Percentiles rank a stretch among this genome's conserved stretches.
Conservation (phyloP, 192 early-diverging fungal species). For the Rhizophagus clarus region DNA sequence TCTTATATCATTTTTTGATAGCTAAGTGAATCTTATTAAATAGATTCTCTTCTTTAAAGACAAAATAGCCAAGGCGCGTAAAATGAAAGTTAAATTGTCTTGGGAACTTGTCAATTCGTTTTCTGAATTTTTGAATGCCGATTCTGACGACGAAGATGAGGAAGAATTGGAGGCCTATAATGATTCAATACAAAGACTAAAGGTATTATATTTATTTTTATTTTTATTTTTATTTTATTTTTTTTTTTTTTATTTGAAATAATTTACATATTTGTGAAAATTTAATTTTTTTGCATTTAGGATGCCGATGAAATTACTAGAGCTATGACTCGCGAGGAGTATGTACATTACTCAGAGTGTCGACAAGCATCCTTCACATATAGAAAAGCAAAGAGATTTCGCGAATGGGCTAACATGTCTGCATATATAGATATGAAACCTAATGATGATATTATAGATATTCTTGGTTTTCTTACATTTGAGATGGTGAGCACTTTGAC, state of each 20-base stretch:
- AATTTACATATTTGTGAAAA: background rate
- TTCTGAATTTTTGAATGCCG: conserved; percentile 72
- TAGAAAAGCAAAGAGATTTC: conserved; percentile 89
- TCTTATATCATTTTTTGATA: background rate
- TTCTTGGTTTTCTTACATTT: conserved; percentile 92
- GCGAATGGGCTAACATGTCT: conserved; percentile 94
- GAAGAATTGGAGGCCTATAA: conserved; percentile 90
- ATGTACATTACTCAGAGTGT: conserved; percentile 98
- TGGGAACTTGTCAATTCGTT: conserved; percentile 92
- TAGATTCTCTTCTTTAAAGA: conserved; percentile 25
- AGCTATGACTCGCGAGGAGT: conserved; percentile 98
- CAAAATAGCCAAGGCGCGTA: conserved; percentile 48
- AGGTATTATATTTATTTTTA: conserved; percentile 43
- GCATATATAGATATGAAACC: conserved; percentile 87
- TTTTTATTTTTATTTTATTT: too few species aligned
- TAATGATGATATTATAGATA: conserved; percentile 93
- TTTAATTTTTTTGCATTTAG: conserved; percentile 33
- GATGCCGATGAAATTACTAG: conserved; percentile 91
- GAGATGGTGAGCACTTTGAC: conserved; percentile 95
- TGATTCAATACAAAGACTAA: conserved; percentile 82
- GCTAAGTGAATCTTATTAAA: background rate
- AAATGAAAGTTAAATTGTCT: conserved; percentile 76
- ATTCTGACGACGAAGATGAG: conserved; percentile 84
- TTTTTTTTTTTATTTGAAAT: background rate
- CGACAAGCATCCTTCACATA: conserved; percentile 97